phyloP scores from a whole-genome alignment of 2,329 filamentous ascomycete genomes.

The Trichoderma sp. region DNA sequence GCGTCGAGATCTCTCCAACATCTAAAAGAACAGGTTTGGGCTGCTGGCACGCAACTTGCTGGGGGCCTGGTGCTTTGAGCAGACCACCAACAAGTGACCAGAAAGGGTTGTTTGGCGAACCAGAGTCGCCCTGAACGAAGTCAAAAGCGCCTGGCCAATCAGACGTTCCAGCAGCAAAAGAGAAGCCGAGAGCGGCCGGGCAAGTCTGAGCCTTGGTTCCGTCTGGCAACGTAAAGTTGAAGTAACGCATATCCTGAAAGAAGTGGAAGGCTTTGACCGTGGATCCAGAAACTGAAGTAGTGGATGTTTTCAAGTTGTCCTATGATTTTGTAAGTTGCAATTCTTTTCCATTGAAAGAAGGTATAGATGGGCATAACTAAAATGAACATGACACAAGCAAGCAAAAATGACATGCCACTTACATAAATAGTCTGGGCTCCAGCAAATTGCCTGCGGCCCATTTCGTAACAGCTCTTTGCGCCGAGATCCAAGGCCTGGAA shows the following conservation, averaged over 20 bases:
- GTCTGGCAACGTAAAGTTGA: constrained; percentile 70
- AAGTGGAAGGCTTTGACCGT: constrained; percentile 80
- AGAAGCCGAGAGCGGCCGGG: constrained; percentile 84
- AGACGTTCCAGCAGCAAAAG: constrained; percentile 88
- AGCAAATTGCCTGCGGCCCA: constrained; percentile 68
- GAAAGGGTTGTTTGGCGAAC: constrained; percentile 69
- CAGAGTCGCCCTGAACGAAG: constrained; percentile 82
- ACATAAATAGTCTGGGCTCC: constrained; percentile 51
- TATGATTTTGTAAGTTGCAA: constrained; percentile 36
- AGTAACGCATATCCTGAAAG: constrained; percentile 78
- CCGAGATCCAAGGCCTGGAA: constrained; percentile 69
- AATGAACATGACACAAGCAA: neutral
- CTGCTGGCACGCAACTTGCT: constrained; percentile 73
- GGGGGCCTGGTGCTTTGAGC: constrained; percentile 65
- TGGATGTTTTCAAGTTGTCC: constrained; percentile 47
- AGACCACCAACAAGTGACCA: constrained; percentile 75
- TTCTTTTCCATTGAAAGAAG: neutral
- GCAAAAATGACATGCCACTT: constrained; percentile 23
- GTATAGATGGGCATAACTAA: neutral
- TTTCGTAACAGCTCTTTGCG: constrained; percentile 71
- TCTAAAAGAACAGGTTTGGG: constrained; percentile 86
- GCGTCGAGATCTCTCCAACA: constrained; percentile 73
- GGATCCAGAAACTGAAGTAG: constrained; percentile 57
- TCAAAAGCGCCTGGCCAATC: constrained; percentile 91
- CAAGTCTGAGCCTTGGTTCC: constrained; percentile 72